These are phyloP conservation scores for Boletus rex-veris DNA, from an alignment of 768 basidiomycete species.

Conservation along the genomic window DNA sequence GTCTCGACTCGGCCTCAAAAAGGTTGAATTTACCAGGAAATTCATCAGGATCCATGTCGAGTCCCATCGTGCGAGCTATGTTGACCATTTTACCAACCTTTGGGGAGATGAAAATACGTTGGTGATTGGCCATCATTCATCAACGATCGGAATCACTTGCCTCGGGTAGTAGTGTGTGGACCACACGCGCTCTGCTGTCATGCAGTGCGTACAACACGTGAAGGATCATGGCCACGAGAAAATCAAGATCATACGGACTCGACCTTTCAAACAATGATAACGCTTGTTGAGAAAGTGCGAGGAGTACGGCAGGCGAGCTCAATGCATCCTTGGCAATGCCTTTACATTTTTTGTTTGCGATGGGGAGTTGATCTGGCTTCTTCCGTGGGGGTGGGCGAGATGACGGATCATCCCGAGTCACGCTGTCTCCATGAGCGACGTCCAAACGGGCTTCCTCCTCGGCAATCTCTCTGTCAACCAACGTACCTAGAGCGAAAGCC, in stretches of 20 bases:
- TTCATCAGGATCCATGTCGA: constrained; percentile 57
- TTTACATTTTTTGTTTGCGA: constrained; percentile 25
- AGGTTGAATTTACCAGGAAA: constrained; percentile 44
- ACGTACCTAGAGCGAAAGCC: constrained; percentile 57
- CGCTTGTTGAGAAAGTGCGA: constrained; percentile 48
- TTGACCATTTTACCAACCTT: constrained; percentile 71
- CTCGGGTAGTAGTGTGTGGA: constrained; percentile 31
- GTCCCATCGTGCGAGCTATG: constrained; percentile 59
- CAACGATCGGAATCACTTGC: constrained; percentile 28
- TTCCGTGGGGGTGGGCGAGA: constrained; percentile 20
- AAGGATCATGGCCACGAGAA: constrained; percentile 54
- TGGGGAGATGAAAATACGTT: neutral
- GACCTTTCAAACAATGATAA: constrained; percentile 42
- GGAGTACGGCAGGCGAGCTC: constrained; percentile 38
- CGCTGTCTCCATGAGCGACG: constrained; percentile 17
- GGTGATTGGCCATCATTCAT: constrained; percentile 22
- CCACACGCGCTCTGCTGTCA: constrained; percentile 44
- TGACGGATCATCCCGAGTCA: constrained; percentile 22
- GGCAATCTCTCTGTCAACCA: constrained; percentile 32
- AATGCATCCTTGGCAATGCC: constrained; percentile 27
- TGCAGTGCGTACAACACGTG: constrained; percentile 54
- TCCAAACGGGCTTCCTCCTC: constrained; percentile 28
- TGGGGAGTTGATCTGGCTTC: constrained; percentile 17
- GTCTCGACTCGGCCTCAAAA: constrained; percentile 50
- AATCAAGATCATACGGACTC: constrained; percentile 50